A percentile compares a stretch with the other conserved stretches of the same genome.
phyloP scores from a whole-genome alignment of 176 grass and related monocot species.

The Phragmites australis region DNA sequence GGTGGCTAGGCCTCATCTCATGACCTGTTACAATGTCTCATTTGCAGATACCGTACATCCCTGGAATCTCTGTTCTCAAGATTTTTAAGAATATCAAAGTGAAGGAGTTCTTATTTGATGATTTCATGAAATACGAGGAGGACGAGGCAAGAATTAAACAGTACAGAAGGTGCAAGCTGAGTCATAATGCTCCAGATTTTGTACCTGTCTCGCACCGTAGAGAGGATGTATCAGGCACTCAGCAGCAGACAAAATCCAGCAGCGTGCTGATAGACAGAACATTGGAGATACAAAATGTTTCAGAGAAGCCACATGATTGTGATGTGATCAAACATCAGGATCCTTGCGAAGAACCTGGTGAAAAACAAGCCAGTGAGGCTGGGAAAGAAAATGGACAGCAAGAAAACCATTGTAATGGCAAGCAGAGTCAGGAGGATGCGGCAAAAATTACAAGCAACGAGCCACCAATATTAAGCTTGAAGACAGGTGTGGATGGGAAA shows the following conservation, averaged over 20 bases:
- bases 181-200: constrained; percentile 68
- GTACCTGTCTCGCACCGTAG: constrained; percentile 50
- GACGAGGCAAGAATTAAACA: constrained; percentile 54
- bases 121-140: constrained; percentile 74
- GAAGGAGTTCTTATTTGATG: constrained; percentile 66
- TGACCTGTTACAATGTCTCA: constrained; percentile 3
- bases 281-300: constrained; percentile 35
- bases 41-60: constrained; percentile 59
- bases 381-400: constrained; percentile 41
- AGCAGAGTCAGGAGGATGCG: constrained; percentile 28
- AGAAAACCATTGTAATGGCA: constrained; percentile 6
- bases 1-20: background rate
- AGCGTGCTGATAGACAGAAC: constrained; percentile 29
- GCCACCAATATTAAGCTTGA: constrained; percentile 9
- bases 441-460: constrained; percentile 11
- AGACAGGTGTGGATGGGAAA: constrained; percentile 37
- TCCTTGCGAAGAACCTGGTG: constrained; percentile 7
- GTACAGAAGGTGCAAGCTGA: constrained; percentile 53
- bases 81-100: constrained; percentile 62
- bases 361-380: constrained; percentile 22
- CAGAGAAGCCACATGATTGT: constrained; percentile 22
- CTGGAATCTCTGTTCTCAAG: constrained; percentile 62
- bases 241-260: constrained; percentile 30
- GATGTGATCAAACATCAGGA: constrained; percentile 27
- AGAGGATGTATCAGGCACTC: background rate